Evolutionary conservation across 225 moss, liverwort and hornwort species (phyloP).

Genomic region (Lunularia cruciata): DNA sequence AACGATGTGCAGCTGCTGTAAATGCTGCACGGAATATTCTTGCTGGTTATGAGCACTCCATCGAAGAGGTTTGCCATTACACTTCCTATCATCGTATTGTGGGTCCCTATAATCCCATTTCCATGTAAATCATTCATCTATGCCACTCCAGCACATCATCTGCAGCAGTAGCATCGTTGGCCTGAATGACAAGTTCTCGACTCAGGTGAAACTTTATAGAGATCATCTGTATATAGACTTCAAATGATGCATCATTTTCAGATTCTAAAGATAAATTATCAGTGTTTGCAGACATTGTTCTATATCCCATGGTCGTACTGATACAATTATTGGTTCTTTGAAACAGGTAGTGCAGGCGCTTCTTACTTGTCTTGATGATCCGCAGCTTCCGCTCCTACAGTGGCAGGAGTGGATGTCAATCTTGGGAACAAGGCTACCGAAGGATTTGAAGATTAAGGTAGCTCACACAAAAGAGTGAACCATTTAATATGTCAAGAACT

Average conservation of each 20-base stretch:
- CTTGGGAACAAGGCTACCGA: conserved; percentile 83
- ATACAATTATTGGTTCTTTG: background rate
- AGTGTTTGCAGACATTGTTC: too few relatives aligned
- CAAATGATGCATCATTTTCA: too few relatives aligned
- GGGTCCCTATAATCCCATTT: too few relatives aligned
- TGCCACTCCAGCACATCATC: too few relatives aligned
- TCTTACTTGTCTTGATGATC: conserved; percentile 90
- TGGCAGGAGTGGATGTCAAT: conserved; percentile 99
- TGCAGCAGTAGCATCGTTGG: too few relatives aligned
- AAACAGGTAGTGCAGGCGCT: conserved; percentile 82
- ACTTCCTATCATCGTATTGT: too few relatives aligned
- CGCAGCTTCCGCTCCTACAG: conserved; percentile 82
- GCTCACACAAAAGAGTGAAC: too few relatives aligned
- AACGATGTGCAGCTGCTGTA: conserved; percentile 72
- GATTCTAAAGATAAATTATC: too few relatives aligned
- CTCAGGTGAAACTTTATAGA: too few relatives aligned
- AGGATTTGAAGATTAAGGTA: conserved; percentile 80
- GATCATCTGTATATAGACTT: too few relatives aligned
- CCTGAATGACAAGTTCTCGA: too few relatives aligned
- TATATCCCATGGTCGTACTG: background rate
- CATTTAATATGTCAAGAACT: background rate
- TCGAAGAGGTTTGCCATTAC: conserved; percentile 54
- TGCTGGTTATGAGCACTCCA: conserved; percentile 76
- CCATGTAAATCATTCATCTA: too few relatives aligned
- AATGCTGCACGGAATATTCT: conserved; percentile 79